Evolutionary conservation across 805 yeast genomes (phyloP).

Genomic region (Spathaspora gorwiae): DNA sequence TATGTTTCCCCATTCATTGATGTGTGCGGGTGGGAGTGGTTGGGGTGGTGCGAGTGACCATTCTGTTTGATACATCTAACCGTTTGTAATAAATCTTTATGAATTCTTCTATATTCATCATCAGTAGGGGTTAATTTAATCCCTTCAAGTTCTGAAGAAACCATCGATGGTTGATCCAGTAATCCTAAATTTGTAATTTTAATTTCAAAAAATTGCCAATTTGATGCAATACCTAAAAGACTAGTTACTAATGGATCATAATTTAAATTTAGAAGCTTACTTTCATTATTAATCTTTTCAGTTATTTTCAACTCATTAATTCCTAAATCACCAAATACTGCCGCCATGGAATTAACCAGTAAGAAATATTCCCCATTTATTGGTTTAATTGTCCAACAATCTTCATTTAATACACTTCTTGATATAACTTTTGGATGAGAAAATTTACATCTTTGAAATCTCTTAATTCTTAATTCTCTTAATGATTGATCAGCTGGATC

Average conservation of each 20-base stretch:
- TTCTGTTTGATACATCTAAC: not conserved
- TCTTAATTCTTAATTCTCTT: not conserved
- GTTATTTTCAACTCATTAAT: constrained; percentile 26
- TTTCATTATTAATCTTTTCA: constrained; percentile 33
- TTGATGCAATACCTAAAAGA: constrained; percentile 29
- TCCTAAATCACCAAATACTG: constrained; percentile 44
- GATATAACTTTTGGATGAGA: constrained; percentile 21
- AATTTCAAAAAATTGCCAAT: constrained; percentile 31
- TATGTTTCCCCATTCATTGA: not conserved
- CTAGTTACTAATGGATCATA: constrained; percentile 39
- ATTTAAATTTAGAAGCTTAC: constrained; percentile 33
- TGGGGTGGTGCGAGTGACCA: no score
- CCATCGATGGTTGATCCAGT: constrained; percentile 2
- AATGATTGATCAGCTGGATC: constrained; percentile 1
- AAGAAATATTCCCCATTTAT: constrained; percentile 40
- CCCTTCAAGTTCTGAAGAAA: not conserved
- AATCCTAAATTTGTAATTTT: constrained; percentile 14
- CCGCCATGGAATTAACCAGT: constrained; percentile 44
- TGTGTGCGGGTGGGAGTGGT: not conserved
- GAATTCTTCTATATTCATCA: constrained; percentile 32
- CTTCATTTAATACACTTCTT: constrained; percentile 38
- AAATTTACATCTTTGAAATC: constrained; percentile 21
- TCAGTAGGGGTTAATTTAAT: constrained; percentile 22
- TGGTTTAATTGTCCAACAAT: constrained; percentile 51
- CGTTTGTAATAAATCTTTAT: constrained; percentile 15